Evolutionary conservation across 1,284 basidiomycete genomes (phyloP), one percentile per base, ranked within the genome.

Genomic region (Uromyces viciae-fabae): DNA sequence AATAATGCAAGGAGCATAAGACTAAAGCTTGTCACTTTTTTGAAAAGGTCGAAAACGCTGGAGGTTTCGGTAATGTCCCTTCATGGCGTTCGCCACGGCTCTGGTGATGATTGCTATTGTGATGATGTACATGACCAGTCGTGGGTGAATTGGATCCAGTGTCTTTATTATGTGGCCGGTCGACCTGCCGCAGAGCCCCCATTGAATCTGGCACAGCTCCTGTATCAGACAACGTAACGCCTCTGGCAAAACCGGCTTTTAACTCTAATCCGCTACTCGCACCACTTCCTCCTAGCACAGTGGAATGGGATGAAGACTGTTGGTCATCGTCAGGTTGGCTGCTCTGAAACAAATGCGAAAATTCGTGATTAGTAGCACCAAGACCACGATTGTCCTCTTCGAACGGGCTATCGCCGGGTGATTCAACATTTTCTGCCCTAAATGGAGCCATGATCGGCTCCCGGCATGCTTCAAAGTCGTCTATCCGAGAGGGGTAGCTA

Each of bases 131-230:
- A 33, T 19, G 64, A 22, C n/a, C 38, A 66, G 43, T 9, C 25
- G 66, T 40, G 38, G 66, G 40, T 28, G 49, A 43, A 28, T 68
- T 68, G n/a, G 66, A 43, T n/a, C 49, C n/a, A 5, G 66, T 68
- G n/a, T n/a, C n/a, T n/a, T n/a, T n/a, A n/a, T n/a, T n/a, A n/a
- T n/a, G 46, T 3, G 69, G 73, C 38, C 73, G 73, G 40, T 75
- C 73, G 36, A 75, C 54, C 46, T 38, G 38, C 2, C 73, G 54
- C 28, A 75, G 17, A 7, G 54, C 31, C 17, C 73, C 73, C 58
- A 75, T 60, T 38, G 73, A 58, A 36, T 75, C 73, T 14, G 73
- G 73, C 7, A 75, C 73, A 31, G 73, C 73, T 14, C 73, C 73
- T 9, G 69, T 54, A 38, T 72, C 69, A 38, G 69, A 72, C 4